Percentiles rank a stretch among this genome's conserved stretches.
Conservation (phyloP, 2,329 filamentous ascomycete species). For the Sporothrix pallida region DNA sequence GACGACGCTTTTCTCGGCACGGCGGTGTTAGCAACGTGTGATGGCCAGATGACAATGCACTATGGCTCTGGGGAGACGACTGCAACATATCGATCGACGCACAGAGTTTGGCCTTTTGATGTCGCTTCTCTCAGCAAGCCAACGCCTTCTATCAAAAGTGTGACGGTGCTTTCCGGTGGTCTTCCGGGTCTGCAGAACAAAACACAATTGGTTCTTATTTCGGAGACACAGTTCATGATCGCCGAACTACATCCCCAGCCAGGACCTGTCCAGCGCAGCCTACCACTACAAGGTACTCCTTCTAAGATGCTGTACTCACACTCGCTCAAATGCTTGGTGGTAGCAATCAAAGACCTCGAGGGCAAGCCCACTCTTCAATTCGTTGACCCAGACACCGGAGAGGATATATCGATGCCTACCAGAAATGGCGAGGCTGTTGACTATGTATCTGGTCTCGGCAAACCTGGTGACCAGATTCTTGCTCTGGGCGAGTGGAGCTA, state of each 20-base stretch:
- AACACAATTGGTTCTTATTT: constrained; percentile 56
- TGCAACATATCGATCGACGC: constrained; percentile 49
- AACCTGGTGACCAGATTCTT: constrained; percentile 63
- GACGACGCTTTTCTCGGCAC: constrained; percentile 34
- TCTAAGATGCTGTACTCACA: constrained; percentile 61
- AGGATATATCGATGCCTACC: constrained; percentile 55
- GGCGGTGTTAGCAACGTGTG: constrained; percentile 55
- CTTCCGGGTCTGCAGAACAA: constrained; percentile 50
- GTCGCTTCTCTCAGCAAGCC: constrained; percentile 52
- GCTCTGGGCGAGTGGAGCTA: constrained; percentile 69
- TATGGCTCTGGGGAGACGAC: constrained; percentile 45
- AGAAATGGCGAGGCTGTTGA: constrained; percentile 50
- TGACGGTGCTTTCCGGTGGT: constrained; percentile 51
- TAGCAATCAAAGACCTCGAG: constrained; percentile 53
- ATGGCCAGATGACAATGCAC: constrained; percentile 54
- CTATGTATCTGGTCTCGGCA: constrained; percentile 63
- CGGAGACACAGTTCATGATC: constrained; percentile 58
- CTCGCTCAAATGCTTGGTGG: constrained; percentile 58
- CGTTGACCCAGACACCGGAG: constrained; percentile 61
- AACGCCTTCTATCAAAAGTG: constrained; percentile 56
- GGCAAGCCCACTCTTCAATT: constrained; percentile 59
- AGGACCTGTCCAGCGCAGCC: constrained; percentile 56
- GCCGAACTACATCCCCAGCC: constrained; percentile 56
- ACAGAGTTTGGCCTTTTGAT: constrained; percentile 60
- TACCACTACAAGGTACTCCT: constrained; percentile 57